Percentiles rank a stretch among this genome's conserved stretches.
These are phyloP conservation scores for Aschersonia sp. DNA, from an alignment of 2,329 filamentous ascomycete genomes.

Conservation along the genomic window DNA sequence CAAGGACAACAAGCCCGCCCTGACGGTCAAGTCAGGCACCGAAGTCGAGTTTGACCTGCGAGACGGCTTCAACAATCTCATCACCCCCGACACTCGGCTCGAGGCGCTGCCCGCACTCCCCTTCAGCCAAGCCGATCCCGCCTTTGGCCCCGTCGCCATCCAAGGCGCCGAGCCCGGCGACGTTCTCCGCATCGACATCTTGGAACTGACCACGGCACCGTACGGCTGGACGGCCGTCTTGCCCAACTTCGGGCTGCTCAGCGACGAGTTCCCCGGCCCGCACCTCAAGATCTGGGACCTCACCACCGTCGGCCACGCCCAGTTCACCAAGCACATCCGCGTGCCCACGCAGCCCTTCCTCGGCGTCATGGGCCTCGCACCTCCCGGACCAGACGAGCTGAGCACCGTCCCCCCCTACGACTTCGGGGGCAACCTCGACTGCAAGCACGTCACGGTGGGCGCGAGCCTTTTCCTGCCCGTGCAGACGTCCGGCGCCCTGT, in stretches of 20 bases:
- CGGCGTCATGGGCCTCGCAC: slow-evolving; percentile 36
- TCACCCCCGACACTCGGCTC: slow-evolving; percentile 24
- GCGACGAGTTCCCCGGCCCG: slow-evolving; percentile 29
- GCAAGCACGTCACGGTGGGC: slow-evolving; percentile 30
- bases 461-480: slow-evolving; percentile 33
- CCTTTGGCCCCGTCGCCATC: slow-evolving; percentile 34
- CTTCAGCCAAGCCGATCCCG: slow-evolving; percentile 27
- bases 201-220: slow-evolving; percentile 25
- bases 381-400: slow-evolving; percentile 26
- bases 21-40: slow-evolving; percentile 31
- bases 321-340: slow-evolving; percentile 31
- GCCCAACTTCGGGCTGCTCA: slow-evolving; percentile 32
- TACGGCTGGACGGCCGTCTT: slow-evolving; percentile 41
- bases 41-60: slow-evolving; percentile 32
- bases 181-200: slow-evolving; percentile 34
- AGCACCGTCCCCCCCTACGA: slow-evolving; percentile 34
- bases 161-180: slow-evolving; percentile 34
- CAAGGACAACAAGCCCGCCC: slow-evolving; percentile 24
- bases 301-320: slow-evolving; percentile 13
- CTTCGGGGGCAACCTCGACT: slow-evolving; percentile 41
- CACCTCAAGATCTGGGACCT: slow-evolving; percentile 35
- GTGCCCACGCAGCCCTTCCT: slow-evolving; percentile 36
- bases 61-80: slow-evolving; percentile 35
- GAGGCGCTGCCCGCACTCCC: slow-evolving; percentile 25
- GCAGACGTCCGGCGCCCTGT: slow-evolving; percentile 31